A percentile compares a stretch with the other conserved stretches of the same genome.
Conservation (phyloP, 805 yeast genomes). For the Hanseniaspora valbyensis region DNA sequence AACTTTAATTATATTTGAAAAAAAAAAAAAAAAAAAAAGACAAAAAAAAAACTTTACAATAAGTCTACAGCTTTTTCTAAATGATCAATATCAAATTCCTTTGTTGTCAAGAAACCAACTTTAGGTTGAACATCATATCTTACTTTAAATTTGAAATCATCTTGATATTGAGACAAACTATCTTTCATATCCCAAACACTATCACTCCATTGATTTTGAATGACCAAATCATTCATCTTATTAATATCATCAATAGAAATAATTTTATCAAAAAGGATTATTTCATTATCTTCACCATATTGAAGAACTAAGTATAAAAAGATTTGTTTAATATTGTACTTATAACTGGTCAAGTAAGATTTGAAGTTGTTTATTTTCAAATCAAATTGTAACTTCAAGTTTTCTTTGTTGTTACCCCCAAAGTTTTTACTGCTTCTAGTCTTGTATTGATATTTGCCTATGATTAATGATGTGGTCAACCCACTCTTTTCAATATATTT, state of each 20-base stretch:
- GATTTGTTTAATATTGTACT: constrained; percentile 11
- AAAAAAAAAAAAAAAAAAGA: background rate
- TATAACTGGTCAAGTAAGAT: background rate
- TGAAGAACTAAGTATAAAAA: constrained; percentile 9
- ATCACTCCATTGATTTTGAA: constrained; percentile 4
- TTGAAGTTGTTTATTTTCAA: constrained; percentile 2
- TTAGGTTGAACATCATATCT: constrained; percentile 12
- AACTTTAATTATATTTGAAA: too few species aligned
- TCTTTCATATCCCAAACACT: constrained; percentile 13
- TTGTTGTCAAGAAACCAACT: constrained; percentile 9
- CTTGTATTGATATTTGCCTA: constrained; percentile 5
- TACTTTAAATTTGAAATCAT: constrained; percentile 4
- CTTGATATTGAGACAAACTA: background rate
- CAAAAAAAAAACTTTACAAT: background rate
- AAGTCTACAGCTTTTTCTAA: background rate
- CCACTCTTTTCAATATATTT: background rate
- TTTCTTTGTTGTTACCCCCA: constrained; percentile 12
- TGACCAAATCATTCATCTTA: background rate
- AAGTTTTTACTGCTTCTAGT: constrained; percentile 9
- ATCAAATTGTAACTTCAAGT: constrained; percentile 5
- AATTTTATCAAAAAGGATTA: constrained; percentile 5
- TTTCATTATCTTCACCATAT: background rate
- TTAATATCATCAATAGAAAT: constrained; percentile 1
- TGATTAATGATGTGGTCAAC: background rate
- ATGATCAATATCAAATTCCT: constrained; percentile 8